These are phyloP conservation scores for Zygotorulaspora sp. DNA, from an alignment of 805 yeast genomes.

Conservation along the genomic window DNA sequence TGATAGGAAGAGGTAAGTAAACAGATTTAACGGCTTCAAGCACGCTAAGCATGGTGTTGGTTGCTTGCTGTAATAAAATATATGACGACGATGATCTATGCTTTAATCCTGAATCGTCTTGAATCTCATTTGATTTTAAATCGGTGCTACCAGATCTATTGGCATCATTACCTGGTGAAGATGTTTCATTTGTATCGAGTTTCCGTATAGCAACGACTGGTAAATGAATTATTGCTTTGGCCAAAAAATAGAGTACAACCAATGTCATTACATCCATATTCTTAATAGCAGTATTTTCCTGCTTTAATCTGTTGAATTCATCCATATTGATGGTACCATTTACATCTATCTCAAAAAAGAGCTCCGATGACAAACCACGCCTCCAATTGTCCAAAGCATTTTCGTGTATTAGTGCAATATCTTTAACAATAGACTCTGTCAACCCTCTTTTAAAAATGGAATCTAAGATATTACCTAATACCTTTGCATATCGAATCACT, in stretches of 20 bases:
- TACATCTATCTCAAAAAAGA: conserved; percentile 61
- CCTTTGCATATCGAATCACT: conserved; percentile 63
- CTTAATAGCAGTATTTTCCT: conserved; percentile 25
- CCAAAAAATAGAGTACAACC: conserved; percentile 55
- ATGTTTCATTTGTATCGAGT: conserved; percentile 15
- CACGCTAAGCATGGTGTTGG: conserved; percentile 54
- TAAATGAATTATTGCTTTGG: conserved; percentile 58
- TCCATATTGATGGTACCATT: conserved; percentile 41
- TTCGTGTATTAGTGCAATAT: conserved; percentile 44
- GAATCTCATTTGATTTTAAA: conserved; percentile 7
- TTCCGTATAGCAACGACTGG: conserved; percentile 52
- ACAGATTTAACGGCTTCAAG: conserved; percentile 42
- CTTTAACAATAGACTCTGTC: conserved; percentile 29
- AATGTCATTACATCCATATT: conserved; percentile 50
- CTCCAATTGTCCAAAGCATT: conserved; percentile 77
- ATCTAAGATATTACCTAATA: conserved; percentile 69
- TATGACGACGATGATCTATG: conserved; percentile 49
- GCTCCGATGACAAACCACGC: conserved; percentile 55
- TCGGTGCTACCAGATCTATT: conserved; percentile 7
- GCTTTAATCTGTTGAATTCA: conserved; percentile 16
- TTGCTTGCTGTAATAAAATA: conserved; percentile 64
- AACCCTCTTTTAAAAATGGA: conserved; percentile 57
- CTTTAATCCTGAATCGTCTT: conserved; percentile 8
- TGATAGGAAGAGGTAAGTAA: conserved; percentile 60
- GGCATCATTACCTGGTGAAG: not conserved